phyloP scores from a whole-genome alignment of 2,329 filamentous ascomycete genomes.

The Aureobasidium pullulans region DNA sequence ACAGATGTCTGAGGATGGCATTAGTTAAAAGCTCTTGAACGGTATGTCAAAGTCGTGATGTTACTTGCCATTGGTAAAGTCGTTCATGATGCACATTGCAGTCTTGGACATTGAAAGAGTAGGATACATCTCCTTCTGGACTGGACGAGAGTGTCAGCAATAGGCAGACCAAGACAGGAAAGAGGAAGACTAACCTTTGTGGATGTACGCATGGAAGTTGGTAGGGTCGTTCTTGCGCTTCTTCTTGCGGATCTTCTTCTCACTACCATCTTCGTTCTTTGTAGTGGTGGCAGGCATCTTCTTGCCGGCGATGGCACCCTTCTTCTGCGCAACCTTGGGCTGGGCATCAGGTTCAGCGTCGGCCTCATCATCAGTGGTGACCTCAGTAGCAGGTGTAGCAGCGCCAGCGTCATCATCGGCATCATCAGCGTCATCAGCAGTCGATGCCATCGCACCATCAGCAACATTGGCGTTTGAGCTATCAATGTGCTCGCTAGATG shows the following conservation, averaged over 20 bases:
- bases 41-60: background rate
- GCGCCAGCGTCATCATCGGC: background rate
- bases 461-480: background rate
- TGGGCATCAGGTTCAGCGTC: background rate
- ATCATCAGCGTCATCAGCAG: background rate
- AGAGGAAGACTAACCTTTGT: background rate
- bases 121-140: background rate
- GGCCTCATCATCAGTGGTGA: background rate
- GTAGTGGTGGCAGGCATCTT: conserved; percentile 59
- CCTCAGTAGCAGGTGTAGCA: background rate
- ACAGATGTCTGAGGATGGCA: background rate
- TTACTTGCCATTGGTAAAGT: background rate
- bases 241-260: background rate
- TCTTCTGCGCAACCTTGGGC: background rate
- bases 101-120: background rate
- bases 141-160: background rate
- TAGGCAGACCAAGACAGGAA: background rate
- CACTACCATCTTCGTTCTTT: background rate
- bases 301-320: background rate
- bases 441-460: background rate
- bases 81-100: background rate
- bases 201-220: background rate
- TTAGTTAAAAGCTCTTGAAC: background rate
- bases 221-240: background rate
- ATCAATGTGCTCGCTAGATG: background rate